Percentiles rank a stretch among this genome's conserved stretches.
phyloP scores from a whole-genome alignment of 2,329 filamentous ascomycete species.

The Microsporum canis region DNA sequence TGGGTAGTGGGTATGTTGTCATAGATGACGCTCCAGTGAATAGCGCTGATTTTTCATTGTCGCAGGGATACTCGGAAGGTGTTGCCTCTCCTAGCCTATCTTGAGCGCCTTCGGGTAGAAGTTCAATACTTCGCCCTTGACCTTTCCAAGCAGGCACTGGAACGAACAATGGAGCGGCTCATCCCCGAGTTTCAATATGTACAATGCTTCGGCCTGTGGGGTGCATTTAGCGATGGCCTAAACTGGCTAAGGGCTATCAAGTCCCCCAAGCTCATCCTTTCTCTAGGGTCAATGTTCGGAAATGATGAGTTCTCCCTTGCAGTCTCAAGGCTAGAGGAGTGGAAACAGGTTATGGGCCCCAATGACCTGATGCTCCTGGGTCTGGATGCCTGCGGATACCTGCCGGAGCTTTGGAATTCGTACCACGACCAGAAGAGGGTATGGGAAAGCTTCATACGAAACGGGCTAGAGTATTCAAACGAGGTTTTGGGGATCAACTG shows the following conservation, averaged over 20 bases:
- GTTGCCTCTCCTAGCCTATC: neutral
- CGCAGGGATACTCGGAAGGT: slow-evolving; percentile 2
- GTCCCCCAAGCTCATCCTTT: slow-evolving; percentile 3
- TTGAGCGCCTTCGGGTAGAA: neutral
- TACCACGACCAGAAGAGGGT: neutral
- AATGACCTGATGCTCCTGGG: slow-evolving; percentile 1
- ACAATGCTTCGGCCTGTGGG: slow-evolving; percentile 6
- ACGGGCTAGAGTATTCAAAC: slow-evolving; percentile 5
- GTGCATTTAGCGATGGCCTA: slow-evolving; percentile 3
- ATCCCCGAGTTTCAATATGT: neutral
- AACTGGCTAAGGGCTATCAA: slow-evolving; percentile 3
- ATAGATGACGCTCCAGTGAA: neutral
- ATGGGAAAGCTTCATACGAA: slow-evolving; percentile 4
- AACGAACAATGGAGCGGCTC: neutral
- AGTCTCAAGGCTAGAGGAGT: neutral
- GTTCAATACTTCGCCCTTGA: slow-evolving; percentile 6
- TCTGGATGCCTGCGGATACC: neutral
- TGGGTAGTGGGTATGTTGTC: slow-evolving; percentile 4
- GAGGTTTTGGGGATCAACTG: slow-evolving; percentile 1
- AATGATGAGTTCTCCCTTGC: slow-evolving; percentile 5
- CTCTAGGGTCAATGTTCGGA: slow-evolving; percentile 6
- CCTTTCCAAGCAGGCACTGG: slow-evolving; percentile 1
- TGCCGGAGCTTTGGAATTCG: neutral
- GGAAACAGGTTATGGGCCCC: slow-evolving; percentile 2
- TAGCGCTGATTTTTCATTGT: neutral